Base-by-base conservation (phyloP, 2,329 filamentous ascomycete species). In the Cytospora piceae region DNA sequence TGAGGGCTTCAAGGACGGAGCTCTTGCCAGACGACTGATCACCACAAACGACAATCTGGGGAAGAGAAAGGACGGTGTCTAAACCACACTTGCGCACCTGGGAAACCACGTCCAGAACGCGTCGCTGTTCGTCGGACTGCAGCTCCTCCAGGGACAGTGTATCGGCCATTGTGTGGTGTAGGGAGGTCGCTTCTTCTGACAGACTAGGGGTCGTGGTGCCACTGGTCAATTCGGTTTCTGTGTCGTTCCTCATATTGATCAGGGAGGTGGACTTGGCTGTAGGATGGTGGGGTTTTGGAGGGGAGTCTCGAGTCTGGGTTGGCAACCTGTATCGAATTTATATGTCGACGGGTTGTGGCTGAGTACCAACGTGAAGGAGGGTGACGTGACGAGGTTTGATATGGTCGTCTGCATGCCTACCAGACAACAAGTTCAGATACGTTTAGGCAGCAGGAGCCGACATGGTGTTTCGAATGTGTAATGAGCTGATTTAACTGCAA, bases 11-110 rank as follows among this genome's bases (percentile, higher is more conserved):
- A 0, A 66, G 27, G 3, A 64, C 39, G 0, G 65, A 67, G 58
- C 65, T 64, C 57, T 66, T 66, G 1, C 64, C 64, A 1, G 60
- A 42, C 1, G 64, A 66, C 64, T 66, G 64, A 2, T 66, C 65
- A 0, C 65, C 65, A 8, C 62, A 57, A 20, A 67, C 46, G 2
- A 67, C 58, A 14, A 67, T 61, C n/a, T 59, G 64, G 0, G 64
- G 57, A 8, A 54, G 27, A 2, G 31, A 34, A 6, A 58, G 24
- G 1, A 60, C 24, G 17, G 15, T 54, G 0, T 60, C 39, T 0
- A 63, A 42, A 0, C 53, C 60, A 20, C 60, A 63, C 4, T 64
- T 61, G 6, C 61, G 56, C 8, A 61, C 34, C 22, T 66, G 53
- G 8, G 64, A 63, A 15, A 63, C 53, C 1, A 22, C 39, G 22